Conservation (phyloP, 352 stramenopile genomes). For the Plasmopara viticola region DNA sequence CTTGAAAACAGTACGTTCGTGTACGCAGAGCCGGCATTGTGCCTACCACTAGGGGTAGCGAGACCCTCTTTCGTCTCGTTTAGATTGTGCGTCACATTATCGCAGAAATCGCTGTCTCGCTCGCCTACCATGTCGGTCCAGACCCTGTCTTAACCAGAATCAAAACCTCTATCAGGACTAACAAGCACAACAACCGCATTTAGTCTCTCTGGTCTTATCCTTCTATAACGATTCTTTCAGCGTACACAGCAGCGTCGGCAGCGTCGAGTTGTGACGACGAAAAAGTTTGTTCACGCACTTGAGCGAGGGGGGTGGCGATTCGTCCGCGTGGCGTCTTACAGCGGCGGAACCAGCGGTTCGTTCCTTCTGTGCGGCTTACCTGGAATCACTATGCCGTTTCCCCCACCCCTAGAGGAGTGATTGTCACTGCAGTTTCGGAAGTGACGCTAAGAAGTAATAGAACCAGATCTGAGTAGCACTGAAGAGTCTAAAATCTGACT, state of each 20-base stretch:
- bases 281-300: not conserved
- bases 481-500: no score
- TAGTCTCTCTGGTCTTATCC: constrained; percentile 10
- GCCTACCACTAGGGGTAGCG: constrained; percentile 7
- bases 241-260: constrained; percentile 1
- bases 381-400: constrained; percentile 3
- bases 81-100: constrained; percentile 25
- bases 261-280: not conserved
- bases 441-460: no score
- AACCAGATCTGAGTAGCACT: no score
- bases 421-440: constrained; percentile 7
- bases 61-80: constrained; percentile 18
- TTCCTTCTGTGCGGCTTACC: constrained; percentile 12
- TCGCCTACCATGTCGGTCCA: constrained; percentile 15
- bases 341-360: constrained; percentile 6
- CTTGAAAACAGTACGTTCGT: constrained; percentile 25
- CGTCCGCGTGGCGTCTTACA: not conserved
- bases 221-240: not conserved
- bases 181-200: not conserved
- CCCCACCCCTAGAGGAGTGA: constrained; percentile 4
- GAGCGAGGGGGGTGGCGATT: constrained; percentile 1
- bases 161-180: not conserved
- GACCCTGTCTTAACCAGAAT: constrained; percentile 12
- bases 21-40: constrained; percentile 23
- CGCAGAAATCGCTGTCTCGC: constrained; percentile 31